Percentiles rank a stretch among this genome's conserved stretches.
phyloP scores from a whole-genome alignment of 129 eudicot species.

The Daucus carota region DH1_v3.0 NC_030389.2:37505501-37506000 shows the following conservation, averaged over 20 bases:
- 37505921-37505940: constrained; percentile 42
- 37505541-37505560: constrained; percentile 47
- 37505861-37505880: constrained; percentile 47
- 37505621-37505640: constrained; percentile 44
- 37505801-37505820: constrained; percentile 30
- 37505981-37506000: constrained; percentile 32
- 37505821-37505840: constrained; percentile 24
- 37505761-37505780: not conserved
- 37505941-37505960: constrained; percentile 60
- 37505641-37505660: constrained; percentile 62
- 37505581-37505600: constrained; percentile 55
- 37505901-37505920: constrained; percentile 10
- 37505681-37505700: constrained; percentile 43
- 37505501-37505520: constrained; percentile 62
- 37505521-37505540: constrained; percentile 51
- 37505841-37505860: constrained; percentile 17
- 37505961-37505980: constrained; percentile 37
- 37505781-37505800: not conserved
- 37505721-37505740: constrained; percentile 12
- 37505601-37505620: constrained; percentile 49
- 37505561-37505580: constrained; percentile 43
- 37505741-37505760: not conserved
- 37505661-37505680: constrained; percentile 61
- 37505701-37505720: constrained; percentile 48
- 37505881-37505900: constrained; percentile 67